These are phyloP conservation scores for Kwoniella bestiolae DNA, from an alignment of 768 basidiomycete species.

Conservation along the genomic window DNA sequence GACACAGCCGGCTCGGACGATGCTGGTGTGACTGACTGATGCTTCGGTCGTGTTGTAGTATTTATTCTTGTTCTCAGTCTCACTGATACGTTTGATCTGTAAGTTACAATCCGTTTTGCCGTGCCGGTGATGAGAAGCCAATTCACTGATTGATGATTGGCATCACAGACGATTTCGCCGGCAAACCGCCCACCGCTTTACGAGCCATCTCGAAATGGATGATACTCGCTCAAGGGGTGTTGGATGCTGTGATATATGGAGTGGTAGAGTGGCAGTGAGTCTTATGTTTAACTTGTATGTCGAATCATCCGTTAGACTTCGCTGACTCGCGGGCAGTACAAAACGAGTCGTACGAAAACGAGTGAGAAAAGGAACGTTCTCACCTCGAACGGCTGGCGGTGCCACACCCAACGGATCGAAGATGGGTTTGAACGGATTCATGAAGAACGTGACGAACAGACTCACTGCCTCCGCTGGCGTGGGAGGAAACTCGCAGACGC, in stretches of 20 bases:
- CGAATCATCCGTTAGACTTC: too few relatives aligned
- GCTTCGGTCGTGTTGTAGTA: slow-evolving; percentile 37
- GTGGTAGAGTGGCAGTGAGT: slow-evolving; percentile 58
- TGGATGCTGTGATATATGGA: slow-evolving; percentile 58
- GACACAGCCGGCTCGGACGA: too few relatives aligned
- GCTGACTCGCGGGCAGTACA: too few relatives aligned
- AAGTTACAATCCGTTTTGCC: slow-evolving; percentile 18
- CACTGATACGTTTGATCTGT: slow-evolving; percentile 56
- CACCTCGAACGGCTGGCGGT: slow-evolving; percentile 5
- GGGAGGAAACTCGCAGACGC: not conserved
- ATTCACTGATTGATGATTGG: not conserved
- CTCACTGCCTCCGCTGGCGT: not conserved
- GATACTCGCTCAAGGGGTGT: slow-evolving; percentile 55
- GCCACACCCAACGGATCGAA: not conserved
- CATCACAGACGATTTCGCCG: slow-evolving; percentile 42
- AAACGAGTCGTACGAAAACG: slow-evolving; percentile 52
- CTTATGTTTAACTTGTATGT: too few relatives aligned
- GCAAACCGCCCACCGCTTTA: slow-evolving; percentile 38
- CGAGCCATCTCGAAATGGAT: slow-evolving; percentile 57
- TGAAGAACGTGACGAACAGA: slow-evolving; percentile 10
- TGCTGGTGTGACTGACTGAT: not conserved
- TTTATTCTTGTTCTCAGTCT: slow-evolving; percentile 56
- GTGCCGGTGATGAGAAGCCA: slow-evolving; percentile 3
- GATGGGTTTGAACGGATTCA: slow-evolving; percentile 2
- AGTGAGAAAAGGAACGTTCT: slow-evolving; percentile 50